Conservation (phyloP, 2,329 filamentous ascomycete species). For the Biscogniauxia mediterranea region DNA sequence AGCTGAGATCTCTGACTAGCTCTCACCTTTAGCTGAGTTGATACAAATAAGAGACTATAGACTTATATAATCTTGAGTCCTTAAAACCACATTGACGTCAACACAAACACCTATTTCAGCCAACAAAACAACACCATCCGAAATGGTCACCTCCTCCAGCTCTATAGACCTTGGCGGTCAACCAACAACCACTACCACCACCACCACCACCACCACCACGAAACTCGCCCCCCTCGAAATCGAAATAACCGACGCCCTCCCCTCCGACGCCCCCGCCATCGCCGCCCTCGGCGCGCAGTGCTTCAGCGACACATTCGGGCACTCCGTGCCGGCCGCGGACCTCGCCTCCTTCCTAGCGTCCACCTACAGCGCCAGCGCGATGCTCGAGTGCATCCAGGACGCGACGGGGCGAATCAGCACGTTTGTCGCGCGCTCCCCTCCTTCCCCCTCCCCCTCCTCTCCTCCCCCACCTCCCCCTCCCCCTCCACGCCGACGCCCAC, state of each 20-base stretch:
- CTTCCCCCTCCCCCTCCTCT: no score
- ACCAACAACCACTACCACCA: background rate
- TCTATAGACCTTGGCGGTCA: background rate
- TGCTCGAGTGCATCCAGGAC: conserved; percentile 21
- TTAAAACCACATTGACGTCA: background rate
- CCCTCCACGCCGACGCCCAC: no score
- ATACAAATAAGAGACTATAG: no score
- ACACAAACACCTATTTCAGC: background rate
- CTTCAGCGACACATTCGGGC: conserved; percentile 29
- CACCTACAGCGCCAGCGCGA: conserved; percentile 21
- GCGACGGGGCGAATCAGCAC: conserved; percentile 20
- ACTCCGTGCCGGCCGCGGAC: conserved; percentile 23
- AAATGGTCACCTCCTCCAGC: background rate
- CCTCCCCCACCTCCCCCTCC: no score
- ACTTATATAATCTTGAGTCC: no score
- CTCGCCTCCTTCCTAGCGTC: conserved; percentile 22
- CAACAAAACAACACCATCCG: background rate
- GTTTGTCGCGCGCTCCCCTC: conserved; percentile 24
- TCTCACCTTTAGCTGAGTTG: no score
- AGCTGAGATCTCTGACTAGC: no score
- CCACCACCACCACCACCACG: background rate
- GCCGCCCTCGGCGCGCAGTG: conserved; percentile 26
- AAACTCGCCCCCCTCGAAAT: conserved; percentile 4
- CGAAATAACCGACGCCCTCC: conserved; percentile 18
- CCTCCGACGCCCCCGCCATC: conserved; percentile 26